Evolutionary conservation across 805 yeast genomes (phyloP), one percentile per base, ranked within the genome.

Genomic region (Clavispora asparagi): DNA sequence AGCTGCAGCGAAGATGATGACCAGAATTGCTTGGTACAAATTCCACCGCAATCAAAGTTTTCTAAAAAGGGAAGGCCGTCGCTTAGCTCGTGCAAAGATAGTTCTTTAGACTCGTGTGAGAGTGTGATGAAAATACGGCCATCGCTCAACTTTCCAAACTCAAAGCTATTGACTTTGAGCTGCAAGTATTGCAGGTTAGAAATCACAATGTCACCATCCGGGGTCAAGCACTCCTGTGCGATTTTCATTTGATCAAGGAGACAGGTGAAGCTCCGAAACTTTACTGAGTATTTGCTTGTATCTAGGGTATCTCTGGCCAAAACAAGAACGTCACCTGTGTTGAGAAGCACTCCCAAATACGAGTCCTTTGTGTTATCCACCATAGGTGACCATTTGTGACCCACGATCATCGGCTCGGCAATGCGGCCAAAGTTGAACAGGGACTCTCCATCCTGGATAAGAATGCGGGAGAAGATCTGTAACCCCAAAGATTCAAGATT

Each of bases 311-410:
- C 55, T 41, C 74, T 52, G 37, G 59, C 57, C 16, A 70, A 50
- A 6, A 70, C 46, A 32, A 70, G 43, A 12, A 70, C 53, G 44
- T 71, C 77, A 0, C 72, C 71, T 1, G 74, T 61, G 45, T 66
- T 70, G 42, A 62, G 61, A 27, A 71, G 50, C 1, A 68, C 65
- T 0, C 67, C 74, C 37, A 71, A 53, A 37, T 49, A 53, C 41
- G 66, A 58, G 39, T 64, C 64, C 36, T 63, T 58, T 3, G 62
- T 53, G n/a, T 50, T 41, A 1, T 52, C 48, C 29, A 54, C 51
- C 2, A 55, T 44, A 2, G 64, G 56, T 4, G 70, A 57, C 74
- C 76, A 69, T 42, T 55, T 56, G 48, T 70, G 74, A 26, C 58
- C 51, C 8, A 62, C 59, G n/a, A 70, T 65, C 16, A 48, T 35